Evolutionary conservation across 441 rosid genomes (phyloP).

Genomic region (Kokia cookei): DNA sequence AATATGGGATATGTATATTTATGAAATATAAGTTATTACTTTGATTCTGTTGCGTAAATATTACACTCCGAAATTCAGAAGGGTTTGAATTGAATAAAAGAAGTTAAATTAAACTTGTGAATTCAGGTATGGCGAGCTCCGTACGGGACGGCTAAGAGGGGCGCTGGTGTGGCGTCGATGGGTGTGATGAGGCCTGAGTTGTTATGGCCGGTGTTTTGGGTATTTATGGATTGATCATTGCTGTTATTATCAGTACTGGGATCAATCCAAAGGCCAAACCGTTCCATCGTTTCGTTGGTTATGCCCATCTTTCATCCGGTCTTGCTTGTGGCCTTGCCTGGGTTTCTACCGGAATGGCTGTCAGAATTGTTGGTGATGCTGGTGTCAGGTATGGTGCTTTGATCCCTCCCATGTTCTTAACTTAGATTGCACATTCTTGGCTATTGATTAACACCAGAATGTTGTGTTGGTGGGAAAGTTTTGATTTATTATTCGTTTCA

Average conservation of each 20-base stretch:
- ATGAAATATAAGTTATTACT: too few relatives aligned
- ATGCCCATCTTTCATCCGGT: slow-evolving; percentile 61
- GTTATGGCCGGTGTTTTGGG: slow-evolving; percentile 91
- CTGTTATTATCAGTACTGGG: slow-evolving; percentile 71
- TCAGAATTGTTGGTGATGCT: slow-evolving; percentile 70
- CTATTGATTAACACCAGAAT: background rate
- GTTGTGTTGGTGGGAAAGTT: too few relatives aligned
- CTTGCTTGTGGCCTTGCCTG: slow-evolving; percentile 70
- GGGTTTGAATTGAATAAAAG: background rate
- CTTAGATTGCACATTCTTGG: background rate
- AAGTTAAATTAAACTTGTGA: background rate
- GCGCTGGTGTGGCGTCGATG: slow-evolving; percentile 75
- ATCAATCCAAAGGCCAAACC: slow-evolving; percentile 68
- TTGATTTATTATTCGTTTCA: too few relatives aligned
- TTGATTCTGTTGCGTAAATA: too few relatives aligned
- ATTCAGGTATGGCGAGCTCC: slow-evolving; percentile 62
- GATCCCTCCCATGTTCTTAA: background rate
- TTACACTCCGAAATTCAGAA: background rate
- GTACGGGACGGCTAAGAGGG: slow-evolving; percentile 57
- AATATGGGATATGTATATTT: too few relatives aligned
- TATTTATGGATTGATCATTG: slow-evolving; percentile 77
- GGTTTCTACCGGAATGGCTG: slow-evolving; percentile 84
- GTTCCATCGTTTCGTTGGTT: slow-evolving; percentile 59
- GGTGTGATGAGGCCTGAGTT: slow-evolving; percentile 80
- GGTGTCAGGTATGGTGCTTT: slow-evolving; percentile 61